Conservation (phyloP, 345 rosid species). For the Rhizophora apiculata region DNA sequence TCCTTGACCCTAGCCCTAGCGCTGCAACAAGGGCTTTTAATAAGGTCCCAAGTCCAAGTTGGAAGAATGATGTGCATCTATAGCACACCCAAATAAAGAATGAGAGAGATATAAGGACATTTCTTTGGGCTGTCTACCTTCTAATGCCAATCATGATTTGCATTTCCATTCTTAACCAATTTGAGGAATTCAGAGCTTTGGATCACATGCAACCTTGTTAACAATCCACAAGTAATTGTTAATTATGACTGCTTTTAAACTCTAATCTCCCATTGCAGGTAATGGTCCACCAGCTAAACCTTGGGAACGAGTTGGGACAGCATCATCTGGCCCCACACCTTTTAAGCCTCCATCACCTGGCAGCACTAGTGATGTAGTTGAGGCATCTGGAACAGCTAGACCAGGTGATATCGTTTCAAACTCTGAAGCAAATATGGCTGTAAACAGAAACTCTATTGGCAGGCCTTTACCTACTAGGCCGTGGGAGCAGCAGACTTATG, state of each 20-base stretch:
- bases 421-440: conserved; percentile 37
- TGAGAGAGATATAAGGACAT: no score
- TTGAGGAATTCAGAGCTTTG: neutral
- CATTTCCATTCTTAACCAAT: neutral
- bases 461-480: conserved; percentile 87
- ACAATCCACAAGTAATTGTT: neutral
- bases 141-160: neutral
- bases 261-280: conserved; percentile 28
- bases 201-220: neutral
- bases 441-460: conserved; percentile 45
- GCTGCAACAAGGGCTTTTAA: no score
- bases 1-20: no score
- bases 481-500: conserved; percentile 81
- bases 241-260: neutral
- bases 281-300: conserved; percentile 76
- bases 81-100: no score
- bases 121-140: neutral
- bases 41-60: no score
- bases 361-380: conserved; percentile 85
- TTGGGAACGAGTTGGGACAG: conserved; percentile 81
- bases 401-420: conserved; percentile 77
- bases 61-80: no score
- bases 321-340: conserved; percentile 69
- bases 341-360: conserved; percentile 87
- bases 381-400: conserved; percentile 89